A percentile compares a stretch with the other conserved stretches of the same genome.
Conservation (phyloP, 192 early-diverging fungal species). For the Coemansia sp. region DNA sequence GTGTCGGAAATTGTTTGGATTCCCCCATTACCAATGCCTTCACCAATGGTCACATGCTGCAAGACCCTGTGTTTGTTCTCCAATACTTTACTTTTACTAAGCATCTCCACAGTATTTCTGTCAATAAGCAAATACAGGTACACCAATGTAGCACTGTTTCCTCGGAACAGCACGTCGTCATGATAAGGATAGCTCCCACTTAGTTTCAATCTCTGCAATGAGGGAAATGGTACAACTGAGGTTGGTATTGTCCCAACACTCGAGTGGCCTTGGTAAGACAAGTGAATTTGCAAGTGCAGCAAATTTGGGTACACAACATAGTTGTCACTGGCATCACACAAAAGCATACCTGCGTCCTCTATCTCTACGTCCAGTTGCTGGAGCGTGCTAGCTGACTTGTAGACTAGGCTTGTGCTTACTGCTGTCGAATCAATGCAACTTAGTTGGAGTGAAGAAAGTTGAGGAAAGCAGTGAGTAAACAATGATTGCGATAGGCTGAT, state of each 20-base stretch:
- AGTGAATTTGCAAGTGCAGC: neutral
- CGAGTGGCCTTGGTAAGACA: neutral
- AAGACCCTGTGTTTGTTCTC: neutral
- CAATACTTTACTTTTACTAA: neutral
- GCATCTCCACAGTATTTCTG: neutral
- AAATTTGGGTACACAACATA: neutral
- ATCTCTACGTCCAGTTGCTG: neutral
- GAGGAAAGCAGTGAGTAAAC: neutral
- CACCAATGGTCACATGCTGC: neutral
- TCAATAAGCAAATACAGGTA: neutral
- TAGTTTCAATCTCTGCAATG: neutral
- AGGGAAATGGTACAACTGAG: conserved; percentile 1
- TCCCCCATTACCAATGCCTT: neutral
- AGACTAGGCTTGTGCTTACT: neutral
- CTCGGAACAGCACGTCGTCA: conserved; percentile 10
- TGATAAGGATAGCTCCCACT: neutral
- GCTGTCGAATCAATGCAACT: no score
- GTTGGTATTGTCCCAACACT: neutral
- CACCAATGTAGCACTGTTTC: conserved; percentile 5
- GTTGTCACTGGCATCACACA: neutral
- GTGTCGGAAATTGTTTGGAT: neutral
- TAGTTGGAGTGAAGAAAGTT: no score
- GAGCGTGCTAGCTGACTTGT: neutral
- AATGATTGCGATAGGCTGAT: neutral
- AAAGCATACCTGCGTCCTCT: neutral